Evolutionary conservation across 164 flowering plant species (phyloP).

Genomic region (Liquidambar formosana): DNA sequence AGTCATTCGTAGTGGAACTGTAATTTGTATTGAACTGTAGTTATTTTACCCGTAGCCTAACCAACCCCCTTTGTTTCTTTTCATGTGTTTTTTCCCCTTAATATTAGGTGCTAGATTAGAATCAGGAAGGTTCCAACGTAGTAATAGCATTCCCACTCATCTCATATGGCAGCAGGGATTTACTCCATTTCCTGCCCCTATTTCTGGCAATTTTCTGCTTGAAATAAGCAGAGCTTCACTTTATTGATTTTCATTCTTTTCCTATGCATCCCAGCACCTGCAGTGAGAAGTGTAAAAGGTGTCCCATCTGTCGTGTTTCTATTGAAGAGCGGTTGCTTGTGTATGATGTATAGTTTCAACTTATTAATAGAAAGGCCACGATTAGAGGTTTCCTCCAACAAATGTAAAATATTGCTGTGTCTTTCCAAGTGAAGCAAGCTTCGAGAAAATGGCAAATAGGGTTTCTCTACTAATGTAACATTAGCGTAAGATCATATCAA

Average conservation of each 20-base stretch:
- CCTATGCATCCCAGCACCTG: constrained; percentile 50
- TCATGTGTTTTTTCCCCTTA: neutral
- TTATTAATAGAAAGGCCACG: neutral
- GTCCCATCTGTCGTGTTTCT: constrained; percentile 77
- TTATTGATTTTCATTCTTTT: constrained; percentile 1
- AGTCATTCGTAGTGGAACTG: too few relatives aligned
- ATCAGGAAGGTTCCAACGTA: too few relatives aligned
- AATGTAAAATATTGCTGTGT: constrained; percentile 12
- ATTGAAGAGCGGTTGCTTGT: constrained; percentile 75
- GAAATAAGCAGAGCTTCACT: neutral
- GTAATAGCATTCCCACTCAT: too few relatives aligned
- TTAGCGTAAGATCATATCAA: neutral
- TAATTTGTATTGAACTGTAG: too few relatives aligned
- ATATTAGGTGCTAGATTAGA: neutral
- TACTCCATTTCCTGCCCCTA: neutral
- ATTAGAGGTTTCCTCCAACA: neutral
- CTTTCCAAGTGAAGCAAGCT: constrained; percentile 18
- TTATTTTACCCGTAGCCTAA: too few relatives aligned
- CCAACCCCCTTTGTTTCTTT: neutral
- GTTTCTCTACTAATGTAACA: neutral
- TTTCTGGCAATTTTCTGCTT: too few relatives aligned
- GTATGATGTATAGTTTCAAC: constrained; percentile 67
- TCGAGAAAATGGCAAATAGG: constrained; percentile 4
- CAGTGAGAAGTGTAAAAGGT: constrained; percentile 72
- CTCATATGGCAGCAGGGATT: too few relatives aligned